A percentile compares a stretch with the other conserved stretches of the same genome.
These are phyloP conservation scores for thale cress (Arabidopsis thaliana) DNA, from an alignment of 345 rosid genomes.

Conservation along the genomic window DNA sequence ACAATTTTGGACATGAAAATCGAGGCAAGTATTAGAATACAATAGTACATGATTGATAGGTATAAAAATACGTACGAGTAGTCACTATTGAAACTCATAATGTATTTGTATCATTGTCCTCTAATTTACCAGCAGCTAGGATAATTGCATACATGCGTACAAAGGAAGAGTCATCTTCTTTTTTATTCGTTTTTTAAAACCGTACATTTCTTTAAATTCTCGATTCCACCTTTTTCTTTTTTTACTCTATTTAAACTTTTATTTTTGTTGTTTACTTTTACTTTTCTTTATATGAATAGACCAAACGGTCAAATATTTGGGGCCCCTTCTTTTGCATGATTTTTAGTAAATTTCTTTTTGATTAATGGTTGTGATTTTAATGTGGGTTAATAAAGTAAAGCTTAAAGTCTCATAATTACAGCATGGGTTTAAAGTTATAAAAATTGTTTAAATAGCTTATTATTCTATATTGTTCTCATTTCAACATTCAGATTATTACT, in stretches of 20 bases:
- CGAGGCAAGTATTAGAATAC: too few relatives aligned
- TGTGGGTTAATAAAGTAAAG: constrained; percentile 41
- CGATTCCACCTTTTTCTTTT: constrained; percentile 31
- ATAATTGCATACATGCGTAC: constrained; percentile 50
- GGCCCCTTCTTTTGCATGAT: constrained; percentile 42
- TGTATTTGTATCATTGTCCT: constrained; percentile 33
- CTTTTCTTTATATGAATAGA: constrained; percentile 46
- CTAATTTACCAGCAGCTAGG: constrained; percentile 36
- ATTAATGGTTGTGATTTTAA: constrained; percentile 26
- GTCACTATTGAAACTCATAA: constrained; percentile 35
- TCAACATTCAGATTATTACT: constrained; percentile 46
- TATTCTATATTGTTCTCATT: constrained; percentile 35
- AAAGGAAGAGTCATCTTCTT: constrained; percentile 47
- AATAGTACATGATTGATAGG: too few relatives aligned
- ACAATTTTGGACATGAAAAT: background rate
- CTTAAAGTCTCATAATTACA: constrained; percentile 48
- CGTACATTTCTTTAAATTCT: constrained; percentile 33
- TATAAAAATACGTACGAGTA: constrained; percentile 10
- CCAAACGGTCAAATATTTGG: constrained; percentile 49
- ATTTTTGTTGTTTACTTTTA: constrained; percentile 33
- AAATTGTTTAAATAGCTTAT: constrained; percentile 16
- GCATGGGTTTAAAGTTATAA: constrained; percentile 40
- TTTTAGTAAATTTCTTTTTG: constrained; percentile 27
- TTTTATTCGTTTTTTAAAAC: constrained; percentile 24
- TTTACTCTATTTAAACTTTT: constrained; percentile 8